These are phyloP conservation scores for Phoma sp. DNA, from an alignment of 2,329 filamentous ascomycete genomes.

Conservation along the genomic window DNA sequence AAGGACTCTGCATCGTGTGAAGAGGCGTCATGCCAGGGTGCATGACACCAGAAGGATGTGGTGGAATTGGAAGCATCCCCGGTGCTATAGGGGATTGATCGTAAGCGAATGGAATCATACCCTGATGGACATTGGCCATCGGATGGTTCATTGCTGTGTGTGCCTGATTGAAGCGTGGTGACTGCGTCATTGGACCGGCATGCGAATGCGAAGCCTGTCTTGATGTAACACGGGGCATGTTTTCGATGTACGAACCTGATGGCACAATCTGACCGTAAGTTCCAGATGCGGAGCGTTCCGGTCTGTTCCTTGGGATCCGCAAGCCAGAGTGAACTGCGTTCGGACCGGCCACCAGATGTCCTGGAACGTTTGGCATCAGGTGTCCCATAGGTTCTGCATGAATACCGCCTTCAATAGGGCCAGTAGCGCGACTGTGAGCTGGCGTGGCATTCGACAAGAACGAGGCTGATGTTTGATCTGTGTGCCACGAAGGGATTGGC, in stretches of 20 bases:
- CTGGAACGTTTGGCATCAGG: not conserved
- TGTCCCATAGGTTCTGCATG: slow-evolving; percentile 7
- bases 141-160: slow-evolving; percentile 23
- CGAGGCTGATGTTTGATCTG: not conserved
- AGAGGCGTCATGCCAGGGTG: slow-evolving; percentile 20
- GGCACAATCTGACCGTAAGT: slow-evolving; percentile 13
- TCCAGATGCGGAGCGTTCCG: slow-evolving; percentile 17
- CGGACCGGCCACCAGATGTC: not conserved
- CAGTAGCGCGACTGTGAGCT: not conserved
- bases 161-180: slow-evolving; percentile 22
- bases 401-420: not conserved
- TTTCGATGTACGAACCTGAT: slow-evolving; percentile 29
- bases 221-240: slow-evolving; percentile 23
- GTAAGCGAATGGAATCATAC: slow-evolving; percentile 23
- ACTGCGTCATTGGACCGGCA: slow-evolving; percentile 21
- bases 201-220: slow-evolving; percentile 23
- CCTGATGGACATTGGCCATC: slow-evolving; percentile 13
- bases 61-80: slow-evolving; percentile 21
- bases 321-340: slow-evolving; percentile 10
- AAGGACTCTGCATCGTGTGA: slow-evolving; percentile 16
- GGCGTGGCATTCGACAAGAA: slow-evolving; percentile 2
- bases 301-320: slow-evolving; percentile 19
- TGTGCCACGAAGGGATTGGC: not conserved
- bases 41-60: slow-evolving; percentile 18
- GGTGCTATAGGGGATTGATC: slow-evolving; percentile 16